A percentile compares a stretch with the other conserved stretches of the same genome.
Conservation (phyloP, 306 rosid genomes). For the Vicia sativa region DNA sequence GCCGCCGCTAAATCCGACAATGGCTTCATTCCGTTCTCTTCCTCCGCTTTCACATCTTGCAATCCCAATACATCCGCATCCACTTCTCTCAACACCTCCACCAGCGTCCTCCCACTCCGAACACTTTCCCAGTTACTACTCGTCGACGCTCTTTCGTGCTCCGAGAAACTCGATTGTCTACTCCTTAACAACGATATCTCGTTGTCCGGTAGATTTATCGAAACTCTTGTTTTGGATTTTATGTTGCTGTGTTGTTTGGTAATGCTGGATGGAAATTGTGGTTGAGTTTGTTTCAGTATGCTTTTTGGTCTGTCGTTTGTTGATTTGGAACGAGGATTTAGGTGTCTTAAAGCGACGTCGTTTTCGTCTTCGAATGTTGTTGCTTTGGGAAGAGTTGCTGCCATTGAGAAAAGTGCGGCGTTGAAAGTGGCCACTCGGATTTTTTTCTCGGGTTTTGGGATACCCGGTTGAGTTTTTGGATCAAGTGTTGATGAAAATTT, state of each 20-base stretch:
- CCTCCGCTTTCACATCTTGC: slow-evolving; percentile 97
- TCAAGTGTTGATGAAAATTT: slow-evolving; percentile 50
- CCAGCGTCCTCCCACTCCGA: slow-evolving; percentile 51
- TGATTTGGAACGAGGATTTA: slow-evolving; percentile 46
- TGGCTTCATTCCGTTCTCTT: slow-evolving; percentile 91
- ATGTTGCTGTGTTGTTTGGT: not conserved
- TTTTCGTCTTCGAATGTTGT: slow-evolving; percentile 41
- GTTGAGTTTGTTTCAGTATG: slow-evolving; percentile 66
- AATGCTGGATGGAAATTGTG: slow-evolving; percentile 6
- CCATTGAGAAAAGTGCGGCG: slow-evolving; percentile 97
- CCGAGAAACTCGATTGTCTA: slow-evolving; percentile 68
- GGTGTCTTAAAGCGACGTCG: slow-evolving; percentile 20
- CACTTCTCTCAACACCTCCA: slow-evolving; percentile 81
- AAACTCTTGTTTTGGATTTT: slow-evolving; percentile 71
- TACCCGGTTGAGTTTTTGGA: slow-evolving; percentile 53
- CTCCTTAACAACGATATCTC: slow-evolving; percentile 74
- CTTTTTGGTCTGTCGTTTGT: slow-evolving; percentile 63
- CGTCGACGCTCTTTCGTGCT: slow-evolving; percentile 41
- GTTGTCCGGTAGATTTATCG: slow-evolving; percentile 88
- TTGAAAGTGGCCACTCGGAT: slow-evolving; percentile 84
- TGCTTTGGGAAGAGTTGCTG: slow-evolving; percentile 67
- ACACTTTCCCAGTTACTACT: slow-evolving; percentile 33
- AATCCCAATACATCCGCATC: slow-evolving; percentile 83
- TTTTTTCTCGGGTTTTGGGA: slow-evolving; percentile 28
- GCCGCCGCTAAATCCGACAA: slow-evolving; percentile 84